A percentile compares a stretch with the other conserved stretches of the same genome.
Conservation (phyloP, 2,329 filamentous ascomycete species). For the Coniochaeta sp. region DNA sequence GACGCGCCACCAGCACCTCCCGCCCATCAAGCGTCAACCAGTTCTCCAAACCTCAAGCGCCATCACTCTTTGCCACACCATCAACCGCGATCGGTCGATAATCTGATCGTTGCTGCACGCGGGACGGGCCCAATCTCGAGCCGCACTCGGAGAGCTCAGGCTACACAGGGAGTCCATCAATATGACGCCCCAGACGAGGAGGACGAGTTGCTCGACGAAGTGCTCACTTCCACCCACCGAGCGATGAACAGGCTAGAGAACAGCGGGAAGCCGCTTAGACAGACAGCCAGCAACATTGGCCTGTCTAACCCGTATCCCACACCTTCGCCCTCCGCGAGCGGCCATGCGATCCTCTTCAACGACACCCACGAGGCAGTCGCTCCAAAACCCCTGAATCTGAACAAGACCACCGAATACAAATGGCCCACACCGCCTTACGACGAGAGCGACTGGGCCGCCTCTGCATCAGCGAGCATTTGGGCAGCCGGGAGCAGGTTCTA, state of each 20-base stretch:
- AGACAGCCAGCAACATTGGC: slow-evolving; percentile 57
- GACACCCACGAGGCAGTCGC: slow-evolving; percentile 54
- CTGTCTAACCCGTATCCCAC: slow-evolving; percentile 58
- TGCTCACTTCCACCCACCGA: slow-evolving; percentile 66
- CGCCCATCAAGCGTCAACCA: slow-evolving; percentile 41
- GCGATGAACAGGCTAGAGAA: slow-evolving; percentile 66
- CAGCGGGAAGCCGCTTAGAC: slow-evolving; percentile 44
- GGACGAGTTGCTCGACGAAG: slow-evolving; percentile 91
- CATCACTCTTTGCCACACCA: slow-evolving; percentile 59
- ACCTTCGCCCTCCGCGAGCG: slow-evolving; percentile 72
- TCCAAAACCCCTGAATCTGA: slow-evolving; percentile 64
- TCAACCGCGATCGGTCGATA: slow-evolving; percentile 57
- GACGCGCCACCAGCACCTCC: slow-evolving; percentile 45
- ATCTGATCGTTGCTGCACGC: slow-evolving; percentile 48
- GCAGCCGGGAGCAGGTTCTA: slow-evolving; percentile 60
- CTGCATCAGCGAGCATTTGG: slow-evolving; percentile 75
- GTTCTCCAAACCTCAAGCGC: slow-evolving; percentile 47
- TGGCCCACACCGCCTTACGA: slow-evolving; percentile 97
- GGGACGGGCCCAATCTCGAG: slow-evolving; percentile 60
- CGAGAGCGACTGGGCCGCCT: slow-evolving; percentile 83
- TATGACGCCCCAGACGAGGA: slow-evolving; percentile 97
- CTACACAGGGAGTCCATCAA: slow-evolving; percentile 66
- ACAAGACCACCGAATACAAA: slow-evolving; percentile 54
- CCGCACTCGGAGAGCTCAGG: slow-evolving; percentile 71
- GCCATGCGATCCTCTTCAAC: slow-evolving; percentile 69